Evolutionary conservation across 495 filamentous ascomycete genomes (phyloP).

Genomic region (Neurospora africana): DNA sequence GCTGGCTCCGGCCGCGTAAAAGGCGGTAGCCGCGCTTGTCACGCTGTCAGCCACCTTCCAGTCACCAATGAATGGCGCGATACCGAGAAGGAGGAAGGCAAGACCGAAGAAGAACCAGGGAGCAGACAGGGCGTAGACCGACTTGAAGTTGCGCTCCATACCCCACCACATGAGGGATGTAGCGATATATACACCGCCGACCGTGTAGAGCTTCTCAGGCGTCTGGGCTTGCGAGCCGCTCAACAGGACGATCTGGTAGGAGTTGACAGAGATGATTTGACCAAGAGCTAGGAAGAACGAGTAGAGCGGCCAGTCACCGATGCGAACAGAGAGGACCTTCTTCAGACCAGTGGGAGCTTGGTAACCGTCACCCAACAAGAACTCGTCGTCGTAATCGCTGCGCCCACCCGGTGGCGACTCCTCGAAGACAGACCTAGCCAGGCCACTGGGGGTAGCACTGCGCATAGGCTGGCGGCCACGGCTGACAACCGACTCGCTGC

Average conservation of each 20-base stretch:
- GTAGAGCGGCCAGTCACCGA: constrained; percentile 61
- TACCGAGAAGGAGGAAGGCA: constrained; percentile 53
- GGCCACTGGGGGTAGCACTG: constrained; percentile 20
- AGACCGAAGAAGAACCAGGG: constrained; percentile 52
- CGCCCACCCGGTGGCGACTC: constrained; percentile 12
- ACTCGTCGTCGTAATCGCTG: constrained; percentile 34
- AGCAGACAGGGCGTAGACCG: constrained; percentile 45
- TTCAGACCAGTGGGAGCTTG: constrained; percentile 55
- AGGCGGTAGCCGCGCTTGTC: constrained; percentile 46
- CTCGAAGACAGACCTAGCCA: constrained; percentile 22
- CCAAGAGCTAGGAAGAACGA: constrained; percentile 57
- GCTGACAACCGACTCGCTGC: constrained; percentile 21
- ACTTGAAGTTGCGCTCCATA: constrained; percentile 45
- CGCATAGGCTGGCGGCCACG: constrained; percentile 22
- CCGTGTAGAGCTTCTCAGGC: constrained; percentile 51
- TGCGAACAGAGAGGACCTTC: constrained; percentile 35
- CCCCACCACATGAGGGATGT: constrained; percentile 54
- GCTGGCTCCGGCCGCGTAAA: constrained; percentile 51
- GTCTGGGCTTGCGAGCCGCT: constrained; percentile 49
- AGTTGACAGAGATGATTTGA: constrained; percentile 57
- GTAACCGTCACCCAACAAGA: constrained; percentile 54
- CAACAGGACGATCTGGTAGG: constrained; percentile 58
- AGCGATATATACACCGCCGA: constrained; percentile 51
- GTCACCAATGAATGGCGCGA: constrained; percentile 43
- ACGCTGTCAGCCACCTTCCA: constrained; percentile 36